These are phyloP conservation scores for Alternaria conjuncta DNA, from an alignment of 2,329 filamentous ascomycete genomes.

Conservation along the genomic window DNA sequence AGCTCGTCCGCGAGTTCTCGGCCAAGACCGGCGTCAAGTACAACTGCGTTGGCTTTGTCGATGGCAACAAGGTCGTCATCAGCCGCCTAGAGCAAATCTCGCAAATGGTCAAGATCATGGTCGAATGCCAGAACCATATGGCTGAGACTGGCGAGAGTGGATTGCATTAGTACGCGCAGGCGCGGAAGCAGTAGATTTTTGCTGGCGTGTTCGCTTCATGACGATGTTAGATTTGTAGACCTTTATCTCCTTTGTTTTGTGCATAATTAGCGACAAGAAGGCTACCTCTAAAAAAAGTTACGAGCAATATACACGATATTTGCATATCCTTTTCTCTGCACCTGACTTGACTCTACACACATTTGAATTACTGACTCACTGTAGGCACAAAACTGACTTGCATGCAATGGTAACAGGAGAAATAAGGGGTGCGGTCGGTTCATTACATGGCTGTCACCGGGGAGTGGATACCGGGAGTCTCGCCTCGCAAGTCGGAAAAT, in stretches of 20 bases:
- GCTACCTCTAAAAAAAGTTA: not conserved
- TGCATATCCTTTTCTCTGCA: not conserved
- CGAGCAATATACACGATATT: not conserved
- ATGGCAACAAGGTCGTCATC: conserved; percentile 83
- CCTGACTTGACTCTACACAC: not conserved
- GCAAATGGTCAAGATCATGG: conserved; percentile 70
- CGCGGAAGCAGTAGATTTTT: not conserved
- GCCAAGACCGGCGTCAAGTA: conserved; percentile 83
- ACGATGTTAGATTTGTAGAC: conserved; percentile 1
- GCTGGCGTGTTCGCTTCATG: not conserved
- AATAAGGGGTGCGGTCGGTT: not conserved
- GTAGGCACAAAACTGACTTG: not conserved
- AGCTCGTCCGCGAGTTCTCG: conserved; percentile 80
- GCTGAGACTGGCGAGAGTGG: conserved; percentile 48
- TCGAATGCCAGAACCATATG: conserved; percentile 49
- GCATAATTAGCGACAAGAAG: conserved; percentile 1
- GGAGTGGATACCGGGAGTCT: not conserved
- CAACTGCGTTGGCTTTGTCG: conserved; percentile 81
- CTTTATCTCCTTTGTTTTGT: conserved; percentile 1
- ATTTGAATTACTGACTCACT: not conserved
- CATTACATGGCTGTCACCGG: not conserved
- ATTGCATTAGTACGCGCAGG: conserved; percentile 27
- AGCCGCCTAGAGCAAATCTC: conserved; percentile 78
- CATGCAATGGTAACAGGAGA: not conserved
- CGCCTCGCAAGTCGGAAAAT: not conserved